phyloP scores from a whole-genome alignment of 371 early-diverging fungal species.

The Apophysomyces ossiformis region DNA sequence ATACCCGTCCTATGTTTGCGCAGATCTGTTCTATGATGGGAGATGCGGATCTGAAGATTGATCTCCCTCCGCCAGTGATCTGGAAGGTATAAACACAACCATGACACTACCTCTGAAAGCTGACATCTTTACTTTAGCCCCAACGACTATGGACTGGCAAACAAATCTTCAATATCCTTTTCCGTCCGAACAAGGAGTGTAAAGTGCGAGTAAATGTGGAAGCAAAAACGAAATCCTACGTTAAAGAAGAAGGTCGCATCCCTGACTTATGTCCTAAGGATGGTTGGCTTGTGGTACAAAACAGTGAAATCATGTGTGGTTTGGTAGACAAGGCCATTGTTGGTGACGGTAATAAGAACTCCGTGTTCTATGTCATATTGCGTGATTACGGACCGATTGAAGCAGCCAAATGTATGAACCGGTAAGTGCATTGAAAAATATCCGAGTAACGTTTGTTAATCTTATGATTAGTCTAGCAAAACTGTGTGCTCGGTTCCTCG shows the following conservation, averaged over 20 bases:
- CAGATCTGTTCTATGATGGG: constrained; percentile 89
- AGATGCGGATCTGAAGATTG: constrained; percentile 80
- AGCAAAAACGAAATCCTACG: constrained; percentile 81
- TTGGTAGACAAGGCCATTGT: constrained; percentile 94
- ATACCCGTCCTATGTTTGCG: constrained; percentile 91
- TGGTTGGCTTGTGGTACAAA: constrained; percentile 87
- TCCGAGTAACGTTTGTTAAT: background rate
- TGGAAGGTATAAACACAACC: constrained; percentile 60
- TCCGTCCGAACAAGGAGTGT: constrained; percentile 82
- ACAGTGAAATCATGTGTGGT: constrained; percentile 96
- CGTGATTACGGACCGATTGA: constrained; percentile 90
- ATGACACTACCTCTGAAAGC: background rate
- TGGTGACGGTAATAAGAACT: constrained; percentile 96
- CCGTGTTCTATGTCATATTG: constrained; percentile 92
- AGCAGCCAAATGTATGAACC: constrained; percentile 94
- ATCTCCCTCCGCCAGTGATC: constrained; percentile 95
- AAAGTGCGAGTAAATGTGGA: constrained; percentile 85
- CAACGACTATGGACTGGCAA: constrained; percentile 69
- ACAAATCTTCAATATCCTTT: constrained; percentile 80
- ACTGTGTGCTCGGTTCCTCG: constrained; percentile 91
- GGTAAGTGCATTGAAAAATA: constrained; percentile 28
- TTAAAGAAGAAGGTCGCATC: constrained; percentile 59
- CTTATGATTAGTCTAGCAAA: constrained; percentile 70
- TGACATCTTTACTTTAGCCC: constrained; percentile 46
- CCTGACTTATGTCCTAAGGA: constrained; percentile 91